Percentiles rank a stretch among this genome's conserved stretches.
Evolutionary conservation across 345 rosid species (phyloP).

Genomic region (Cardiospermum halicacabum): DNA sequence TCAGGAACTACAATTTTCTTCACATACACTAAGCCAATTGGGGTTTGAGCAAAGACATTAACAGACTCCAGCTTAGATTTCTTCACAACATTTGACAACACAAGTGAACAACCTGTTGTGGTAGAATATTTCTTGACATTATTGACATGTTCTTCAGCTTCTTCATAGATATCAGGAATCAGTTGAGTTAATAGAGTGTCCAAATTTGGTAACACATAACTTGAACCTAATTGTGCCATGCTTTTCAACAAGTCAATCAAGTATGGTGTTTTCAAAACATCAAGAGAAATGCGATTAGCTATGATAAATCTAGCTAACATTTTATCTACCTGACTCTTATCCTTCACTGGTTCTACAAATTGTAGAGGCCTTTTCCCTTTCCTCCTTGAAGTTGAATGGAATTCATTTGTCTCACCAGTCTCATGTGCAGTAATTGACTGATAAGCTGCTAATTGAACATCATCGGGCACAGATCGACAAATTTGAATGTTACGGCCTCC

Average conservation of each 20-base stretch:
- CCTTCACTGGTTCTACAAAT: not conserved
- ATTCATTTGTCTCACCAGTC: not conserved
- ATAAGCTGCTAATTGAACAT: slow-evolving; percentile 8
- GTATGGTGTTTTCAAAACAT: not conserved
- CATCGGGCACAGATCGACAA: slow-evolving; percentile 1
- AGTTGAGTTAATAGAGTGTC: not conserved
- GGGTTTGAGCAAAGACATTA: not conserved
- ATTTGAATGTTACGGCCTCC: slow-evolving; percentile 7
- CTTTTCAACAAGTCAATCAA: slow-evolving; percentile 2
- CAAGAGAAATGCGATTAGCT: not conserved
- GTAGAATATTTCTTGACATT: slow-evolving; percentile 3
- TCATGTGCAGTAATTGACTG: not conserved
- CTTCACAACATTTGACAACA: not conserved
- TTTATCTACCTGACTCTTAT: not conserved
- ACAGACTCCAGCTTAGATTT: not conserved
- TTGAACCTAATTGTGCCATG: not conserved
- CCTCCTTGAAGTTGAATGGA: slow-evolving; percentile 8
- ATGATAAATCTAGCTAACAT: slow-evolving; percentile 15
- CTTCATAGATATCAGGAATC: not conserved
- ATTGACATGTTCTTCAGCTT: not conserved
- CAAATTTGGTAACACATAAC: not conserved
- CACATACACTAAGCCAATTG: not conserved
- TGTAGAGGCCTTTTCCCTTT: not conserved
- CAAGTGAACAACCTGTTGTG: slow-evolving; percentile 5
- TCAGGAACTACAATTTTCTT: not conserved